Evolutionary conservation across 306 rosid species (phyloP).

Genomic region (Quillaja saponaria): DNA sequence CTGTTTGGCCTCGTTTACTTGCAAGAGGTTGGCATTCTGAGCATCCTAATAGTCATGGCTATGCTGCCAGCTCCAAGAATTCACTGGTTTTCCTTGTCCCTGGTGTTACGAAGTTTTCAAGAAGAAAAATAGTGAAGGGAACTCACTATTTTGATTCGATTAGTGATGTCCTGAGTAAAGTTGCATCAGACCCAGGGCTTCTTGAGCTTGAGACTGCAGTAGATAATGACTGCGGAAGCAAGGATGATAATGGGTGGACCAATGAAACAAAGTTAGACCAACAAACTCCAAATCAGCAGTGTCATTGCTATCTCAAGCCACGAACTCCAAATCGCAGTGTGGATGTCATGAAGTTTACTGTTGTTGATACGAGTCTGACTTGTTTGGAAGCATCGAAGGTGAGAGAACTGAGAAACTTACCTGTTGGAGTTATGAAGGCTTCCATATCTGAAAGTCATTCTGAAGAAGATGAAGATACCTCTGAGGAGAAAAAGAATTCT

Average conservation of each 20-base stretch:
- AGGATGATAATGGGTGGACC: conserved; percentile 57
- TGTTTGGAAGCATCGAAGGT: conserved; percentile 43
- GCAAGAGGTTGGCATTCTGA: conserved; percentile 98
- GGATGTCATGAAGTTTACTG: conserved; percentile 68
- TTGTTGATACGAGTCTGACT: conserved; percentile 81
- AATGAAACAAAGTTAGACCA: conserved; percentile 43
- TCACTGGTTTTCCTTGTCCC: conserved; percentile 83
- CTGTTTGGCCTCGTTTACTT: conserved; percentile 97
- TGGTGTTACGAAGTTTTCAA: conserved; percentile 73
- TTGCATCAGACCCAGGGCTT: conserved; percentile 82
- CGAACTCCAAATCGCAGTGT: conserved; percentile 51
- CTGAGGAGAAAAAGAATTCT: conserved; percentile 49
- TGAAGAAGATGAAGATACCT: conserved; percentile 40
- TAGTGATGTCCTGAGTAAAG: conserved; percentile 70
- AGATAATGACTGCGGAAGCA: conserved; percentile 37
- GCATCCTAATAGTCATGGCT: conserved; percentile 64
- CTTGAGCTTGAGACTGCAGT: conserved; percentile 58
- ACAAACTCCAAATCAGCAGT: conserved; percentile 61
- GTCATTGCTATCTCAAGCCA: conserved; percentile 83
- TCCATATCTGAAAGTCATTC: conserved; percentile 43
- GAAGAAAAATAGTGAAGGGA: conserved; percentile 74
- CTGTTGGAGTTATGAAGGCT: conserved; percentile 42
- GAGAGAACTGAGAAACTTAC: conserved; percentile 72
- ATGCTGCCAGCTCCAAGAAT: conserved; percentile 48
- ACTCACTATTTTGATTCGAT: conserved; percentile 77